A percentile compares a stretch with the other conserved stretches of the same genome.
These are phyloP conservation scores for Cucurbita pepo DNA, from an alignment of 306 rosid species.

Conservation along the genomic window DNA sequence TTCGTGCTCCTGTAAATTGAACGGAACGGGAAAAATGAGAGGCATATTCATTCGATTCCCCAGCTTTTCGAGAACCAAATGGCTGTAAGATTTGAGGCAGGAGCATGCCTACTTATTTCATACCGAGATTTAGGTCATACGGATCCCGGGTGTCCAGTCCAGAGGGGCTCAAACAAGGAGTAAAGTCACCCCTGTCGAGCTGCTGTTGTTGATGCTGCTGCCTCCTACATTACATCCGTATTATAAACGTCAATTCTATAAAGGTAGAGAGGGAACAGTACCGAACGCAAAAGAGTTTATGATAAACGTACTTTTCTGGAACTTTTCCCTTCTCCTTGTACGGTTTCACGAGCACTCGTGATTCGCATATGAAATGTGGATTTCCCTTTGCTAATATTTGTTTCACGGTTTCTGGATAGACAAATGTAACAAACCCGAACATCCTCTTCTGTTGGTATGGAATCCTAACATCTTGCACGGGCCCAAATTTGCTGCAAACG, in stretches of 20 bases:
- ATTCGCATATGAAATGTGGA: constrained; percentile 93
- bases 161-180: constrained; percentile 38
- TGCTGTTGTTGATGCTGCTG: constrained; percentile 34
- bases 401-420: constrained; percentile 85
- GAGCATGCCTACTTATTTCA: not conserved
- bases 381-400: constrained; percentile 80
- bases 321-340: constrained; percentile 97
- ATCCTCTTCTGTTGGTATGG: constrained; percentile 96
- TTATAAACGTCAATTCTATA: not conserved
- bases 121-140: constrained; percentile 26
- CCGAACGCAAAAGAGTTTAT: not conserved
- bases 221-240: constrained; percentile 27
- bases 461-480: constrained; percentile 95
- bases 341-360: constrained; percentile 95
- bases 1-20: constrained; percentile 41
- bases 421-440: constrained; percentile 95
- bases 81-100: not conserved
- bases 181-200: constrained; percentile 35
- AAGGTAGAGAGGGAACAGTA: not conserved
- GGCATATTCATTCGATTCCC: not conserved
- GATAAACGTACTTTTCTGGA: constrained; percentile 51
- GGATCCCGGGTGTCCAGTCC: constrained; percentile 29
- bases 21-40: not conserved
- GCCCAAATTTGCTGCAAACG: constrained; percentile 73
- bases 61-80: not conserved